A percentile compares a stretch with the other conserved stretches of the same genome.
Evolutionary conservation across 768 basidiomycete species (phyloP).

Genomic region (Tricholoma saponaceum): DNA sequence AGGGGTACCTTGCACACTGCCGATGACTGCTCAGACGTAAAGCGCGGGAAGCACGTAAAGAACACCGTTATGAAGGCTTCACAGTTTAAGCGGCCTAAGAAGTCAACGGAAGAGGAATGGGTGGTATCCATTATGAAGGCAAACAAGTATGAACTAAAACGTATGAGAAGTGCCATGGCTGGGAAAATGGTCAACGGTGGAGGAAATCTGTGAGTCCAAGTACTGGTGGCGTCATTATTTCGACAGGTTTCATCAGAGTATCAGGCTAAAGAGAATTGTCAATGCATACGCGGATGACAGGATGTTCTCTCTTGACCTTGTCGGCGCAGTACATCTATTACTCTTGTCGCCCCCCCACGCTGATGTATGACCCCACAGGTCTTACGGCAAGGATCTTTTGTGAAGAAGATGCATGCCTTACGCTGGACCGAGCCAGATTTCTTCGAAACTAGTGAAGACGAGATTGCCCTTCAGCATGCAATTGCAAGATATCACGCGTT

Average conservation of each 20-base stretch:
- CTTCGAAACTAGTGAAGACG: constrained; percentile 28
- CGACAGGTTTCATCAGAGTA: background rate
- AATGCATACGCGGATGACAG: constrained; percentile 16
- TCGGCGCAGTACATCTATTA: constrained; percentile 37
- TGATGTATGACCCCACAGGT: constrained; percentile 25
- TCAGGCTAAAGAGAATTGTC: constrained; percentile 33
- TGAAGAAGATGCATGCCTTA: constrained; percentile 38
- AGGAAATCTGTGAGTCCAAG: constrained; percentile 16
- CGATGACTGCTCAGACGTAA: background rate
- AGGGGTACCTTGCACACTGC: background rate
- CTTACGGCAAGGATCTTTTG: constrained; percentile 45
- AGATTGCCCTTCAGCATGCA: constrained; percentile 33
- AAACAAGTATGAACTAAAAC: background rate
- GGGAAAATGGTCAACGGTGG: background rate
- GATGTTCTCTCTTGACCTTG: too few species aligned
- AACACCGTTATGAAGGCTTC: background rate
- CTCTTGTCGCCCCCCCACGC: background rate
- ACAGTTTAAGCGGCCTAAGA: background rate
- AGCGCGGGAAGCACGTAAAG: background rate
- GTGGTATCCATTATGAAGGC: background rate
- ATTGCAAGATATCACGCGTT: constrained; percentile 51
- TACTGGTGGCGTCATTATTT: background rate
- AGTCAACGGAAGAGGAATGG: background rate
- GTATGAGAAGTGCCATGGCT: background rate
- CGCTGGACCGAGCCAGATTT: constrained; percentile 38